These are phyloP conservation scores for Stromatinia cepivora DNA, from an alignment of 2,329 filamentous ascomycete species.

Conservation along the genomic window DNA sequence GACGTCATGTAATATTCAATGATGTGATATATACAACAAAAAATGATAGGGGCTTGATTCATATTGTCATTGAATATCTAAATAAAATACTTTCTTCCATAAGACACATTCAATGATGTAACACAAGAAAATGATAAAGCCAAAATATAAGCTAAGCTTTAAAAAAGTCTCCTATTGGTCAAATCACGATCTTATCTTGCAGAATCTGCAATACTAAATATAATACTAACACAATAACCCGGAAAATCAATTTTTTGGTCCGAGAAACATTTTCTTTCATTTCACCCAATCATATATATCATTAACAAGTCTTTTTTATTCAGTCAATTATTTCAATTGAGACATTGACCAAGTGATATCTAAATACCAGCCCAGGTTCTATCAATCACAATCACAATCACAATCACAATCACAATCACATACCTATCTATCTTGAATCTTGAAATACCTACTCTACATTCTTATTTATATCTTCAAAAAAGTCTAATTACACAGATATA, in stretches of 20 bases:
- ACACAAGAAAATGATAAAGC: neutral
- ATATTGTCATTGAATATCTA: no score
- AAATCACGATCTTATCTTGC: conserved; percentile 4
- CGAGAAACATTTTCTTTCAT: conserved; percentile 20
- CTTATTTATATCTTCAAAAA: conserved; percentile 4
- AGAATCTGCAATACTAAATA: conserved; percentile 4
- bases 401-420: no score
- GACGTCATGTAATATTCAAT: no score
- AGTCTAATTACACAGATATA: neutral
- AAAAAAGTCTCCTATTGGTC: neutral
- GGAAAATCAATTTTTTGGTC: neutral
- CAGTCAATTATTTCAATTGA: conserved; percentile 1
- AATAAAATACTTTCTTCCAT: no score
- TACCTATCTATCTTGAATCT: neutral
- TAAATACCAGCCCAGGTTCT: no score
- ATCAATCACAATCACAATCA: neutral
- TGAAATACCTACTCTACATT: neutral
- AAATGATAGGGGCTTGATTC: neutral
- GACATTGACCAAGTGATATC: conserved; percentile 16
- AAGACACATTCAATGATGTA: neutral
- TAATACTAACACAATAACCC: neutral
- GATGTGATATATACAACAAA: neutral
- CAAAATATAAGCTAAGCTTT: neutral
- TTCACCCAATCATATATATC: conserved; percentile 19
- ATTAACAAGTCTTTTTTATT: conserved; percentile 4